Evolutionary conservation across 805 yeast genomes (phyloP).

Genomic region (Kodamaea leandrae): DNA sequence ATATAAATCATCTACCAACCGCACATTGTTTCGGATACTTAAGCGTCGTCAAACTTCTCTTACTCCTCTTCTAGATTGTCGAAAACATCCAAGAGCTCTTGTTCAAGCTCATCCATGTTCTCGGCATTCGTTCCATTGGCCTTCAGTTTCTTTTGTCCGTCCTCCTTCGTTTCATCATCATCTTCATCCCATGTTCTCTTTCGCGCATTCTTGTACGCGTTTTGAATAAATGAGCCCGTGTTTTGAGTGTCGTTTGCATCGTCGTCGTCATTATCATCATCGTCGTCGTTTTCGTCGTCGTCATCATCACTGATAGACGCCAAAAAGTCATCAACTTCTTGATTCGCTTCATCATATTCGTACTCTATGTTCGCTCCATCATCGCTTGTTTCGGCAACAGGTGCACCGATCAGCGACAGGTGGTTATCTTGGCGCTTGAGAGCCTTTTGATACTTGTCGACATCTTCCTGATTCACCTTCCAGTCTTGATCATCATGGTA

Average conservation of each 20-base stretch:
- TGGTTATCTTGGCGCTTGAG: conserved; percentile 18
- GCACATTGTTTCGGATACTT: too few relatives aligned
- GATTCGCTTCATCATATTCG: conserved; percentile 41
- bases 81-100: conserved; percentile 50
- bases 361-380: conserved; percentile 19
- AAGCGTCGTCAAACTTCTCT: neutral
- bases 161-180: conserved; percentile 10
- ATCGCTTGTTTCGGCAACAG: neutral
- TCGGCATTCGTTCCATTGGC: conserved; percentile 8
- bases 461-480: conserved; percentile 44
- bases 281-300: conserved; percentile 22
- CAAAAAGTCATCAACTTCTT: conserved; percentile 47
- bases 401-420: neutral
- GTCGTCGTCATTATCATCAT: conserved; percentile 16
- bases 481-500: conserved; percentile 48
- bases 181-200: conserved; percentile 9
- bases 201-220: conserved; percentile 12
- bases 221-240: conserved; percentile 12
- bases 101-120: conserved; percentile 48
- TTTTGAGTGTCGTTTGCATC: conserved; percentile 13
- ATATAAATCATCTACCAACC: too few relatives aligned
- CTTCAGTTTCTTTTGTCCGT: conserved; percentile 1
- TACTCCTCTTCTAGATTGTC: conserved; percentile 43
- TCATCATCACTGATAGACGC: conserved; percentile 44
- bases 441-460: conserved; percentile 39